Conservation (phyloP, 192 early-diverging fungal species). For the Podila epicladia region DNA sequence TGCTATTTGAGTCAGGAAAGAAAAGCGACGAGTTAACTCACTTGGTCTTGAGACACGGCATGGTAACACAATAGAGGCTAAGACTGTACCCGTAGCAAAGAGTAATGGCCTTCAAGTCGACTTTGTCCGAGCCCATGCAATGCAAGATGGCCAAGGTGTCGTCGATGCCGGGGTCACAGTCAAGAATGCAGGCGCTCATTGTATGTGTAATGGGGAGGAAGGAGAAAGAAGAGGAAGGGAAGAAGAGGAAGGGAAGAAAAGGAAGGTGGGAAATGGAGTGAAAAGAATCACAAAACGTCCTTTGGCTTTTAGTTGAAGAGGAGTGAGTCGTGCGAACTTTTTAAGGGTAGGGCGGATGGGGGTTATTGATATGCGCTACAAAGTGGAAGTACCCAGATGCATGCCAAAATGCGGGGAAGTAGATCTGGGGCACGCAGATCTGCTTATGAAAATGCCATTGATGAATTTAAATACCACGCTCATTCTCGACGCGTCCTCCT, state of each 20-base stretch:
- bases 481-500: no score
- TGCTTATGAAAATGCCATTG: no score
- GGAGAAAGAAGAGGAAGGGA: neutral
- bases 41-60: neutral
- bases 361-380: no score
- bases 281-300: no score
- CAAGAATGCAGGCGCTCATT: constrained; percentile 41
- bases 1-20: neutral
- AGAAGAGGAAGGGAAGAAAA: neutral
- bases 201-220: neutral
- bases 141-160: constrained; percentile 59
- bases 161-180: constrained; percentile 56
- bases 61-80: neutral
- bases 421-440: no score
- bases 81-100: constrained; percentile 43
- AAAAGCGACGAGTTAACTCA: neutral
- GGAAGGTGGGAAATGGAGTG: neutral
- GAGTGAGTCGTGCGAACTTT: no score
- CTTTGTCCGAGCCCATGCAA: constrained; percentile 54
- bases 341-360: no score
- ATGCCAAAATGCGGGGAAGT: no score
- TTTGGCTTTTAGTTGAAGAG: no score
- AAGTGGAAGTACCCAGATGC: no score
- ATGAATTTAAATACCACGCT: no score
- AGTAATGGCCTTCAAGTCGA: constrained; percentile 59